Conservation (phyloP, 805 yeast species). For the Brettanomyces bruxellensis region DNA sequence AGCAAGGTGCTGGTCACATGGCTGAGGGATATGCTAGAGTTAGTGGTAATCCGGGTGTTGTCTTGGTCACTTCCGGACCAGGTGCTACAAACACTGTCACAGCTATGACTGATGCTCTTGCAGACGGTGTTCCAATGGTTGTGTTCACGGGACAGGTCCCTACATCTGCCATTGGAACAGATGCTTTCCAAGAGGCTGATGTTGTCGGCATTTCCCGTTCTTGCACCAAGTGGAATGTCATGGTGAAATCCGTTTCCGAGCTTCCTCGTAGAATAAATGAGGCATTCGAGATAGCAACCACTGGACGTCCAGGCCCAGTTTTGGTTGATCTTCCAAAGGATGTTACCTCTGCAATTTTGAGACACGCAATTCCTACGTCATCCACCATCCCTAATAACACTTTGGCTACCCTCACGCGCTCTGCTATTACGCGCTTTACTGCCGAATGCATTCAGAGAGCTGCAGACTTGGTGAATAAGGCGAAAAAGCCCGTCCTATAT, state of each 20-base stretch:
- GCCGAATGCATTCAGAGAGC: conserved; percentile 65
- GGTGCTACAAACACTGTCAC: conserved; percentile 98
- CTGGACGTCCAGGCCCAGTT: conserved; percentile 98
- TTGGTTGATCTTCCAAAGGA: conserved; percentile 96
- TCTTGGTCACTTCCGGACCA: conserved; percentile 97
- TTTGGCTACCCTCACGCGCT: conserved; percentile 58
- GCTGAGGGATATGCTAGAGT: conserved; percentile 99
- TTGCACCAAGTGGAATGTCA: conserved; percentile 98
- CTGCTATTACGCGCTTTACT: conserved; percentile 67
- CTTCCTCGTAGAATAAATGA: conserved; percentile 93
- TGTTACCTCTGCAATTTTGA: conserved; percentile 86
- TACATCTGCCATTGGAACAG: conserved; percentile 93
- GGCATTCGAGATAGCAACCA: conserved; percentile 92
- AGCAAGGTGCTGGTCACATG: conserved; percentile 99
- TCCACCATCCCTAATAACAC: conserved; percentile 71
- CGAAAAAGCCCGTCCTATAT: conserved; percentile 82
- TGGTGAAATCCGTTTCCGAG: conserved; percentile 93
- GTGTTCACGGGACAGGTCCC: conserved; percentile 98
- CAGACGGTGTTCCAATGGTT: conserved; percentile 95
- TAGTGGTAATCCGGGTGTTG: conserved; percentile 93
- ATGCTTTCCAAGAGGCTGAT: conserved; percentile 99
- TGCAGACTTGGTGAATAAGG: conserved; percentile 67
- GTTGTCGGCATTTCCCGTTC: conserved; percentile 94
- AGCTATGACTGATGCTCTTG: conserved; percentile 96
- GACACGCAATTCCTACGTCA: conserved; percentile 75